Base-by-base conservation (phyloP, 108 stramenopile genomes). In the Cyclotella baltica region DNA sequence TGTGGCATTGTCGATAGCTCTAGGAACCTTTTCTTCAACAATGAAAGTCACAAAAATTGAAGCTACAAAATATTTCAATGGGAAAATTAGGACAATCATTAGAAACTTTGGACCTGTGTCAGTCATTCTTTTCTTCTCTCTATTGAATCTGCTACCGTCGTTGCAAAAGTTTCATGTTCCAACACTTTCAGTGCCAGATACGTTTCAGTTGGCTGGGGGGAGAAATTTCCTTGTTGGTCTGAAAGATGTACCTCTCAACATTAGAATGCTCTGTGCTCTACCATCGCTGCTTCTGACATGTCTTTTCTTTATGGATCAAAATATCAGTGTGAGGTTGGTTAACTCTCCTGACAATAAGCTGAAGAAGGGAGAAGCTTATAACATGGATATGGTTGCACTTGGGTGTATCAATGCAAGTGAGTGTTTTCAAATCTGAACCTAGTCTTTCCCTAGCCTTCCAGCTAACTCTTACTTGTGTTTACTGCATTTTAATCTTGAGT, bases 231-330 rank as follows among this genome's bases (percentile, higher is more conserved):
- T 96, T 3, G 78, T 96, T 10, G 85, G 84, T 10, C 36, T 97
- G 3, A 89, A 83, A 68, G 71, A 88, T 15, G 71, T 98, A 27
- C 84, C 92, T 13, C 52, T 87, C 8, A 76, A 72, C 35, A 79
- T 89, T 35, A 84, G 93, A 68, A 33, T 95, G 33, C 79, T 94
- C 0, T 94, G 93, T 70, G 85, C 85, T 36, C 57, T 97, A n/a
- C 98, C 98, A 30, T 97, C 98, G 9, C 30, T 90, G 30, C 84
- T 97, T 22, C 72, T 98, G 37, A 95, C 94, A 27, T 77, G 86
- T 27, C 89, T 98, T 4, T 98, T 98, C 79, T 98, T 95, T 74
- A 92, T 98, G 88, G 98, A 98, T 79, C 97, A 97, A 75, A 98
- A 98, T 80, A 98, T 98, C 77, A 96, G 91, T 57, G 91, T 95